Conservation (phyloP, 2,329 filamentous ascomycete species). For the Myriosclerotinia curreyana region DNA sequence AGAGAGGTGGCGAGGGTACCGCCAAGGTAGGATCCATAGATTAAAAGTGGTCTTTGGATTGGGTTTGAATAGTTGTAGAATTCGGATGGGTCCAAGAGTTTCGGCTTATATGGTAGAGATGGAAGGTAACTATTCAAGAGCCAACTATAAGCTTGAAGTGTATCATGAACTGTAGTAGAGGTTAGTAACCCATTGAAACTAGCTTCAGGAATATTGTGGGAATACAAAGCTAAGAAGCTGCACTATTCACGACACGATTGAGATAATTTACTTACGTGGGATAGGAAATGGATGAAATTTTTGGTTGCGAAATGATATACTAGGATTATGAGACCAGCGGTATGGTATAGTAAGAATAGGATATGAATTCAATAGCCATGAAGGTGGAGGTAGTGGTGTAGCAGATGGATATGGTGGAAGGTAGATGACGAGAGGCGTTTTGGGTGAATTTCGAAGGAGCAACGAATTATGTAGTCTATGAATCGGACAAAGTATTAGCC, state of each 20-base stretch:
- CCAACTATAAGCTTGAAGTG: constrained; percentile 48
- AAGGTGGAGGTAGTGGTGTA: constrained; percentile 44
- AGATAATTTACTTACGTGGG: constrained; percentile 21
- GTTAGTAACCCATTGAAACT: constrained; percentile 20
- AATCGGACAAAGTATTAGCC: constrained; percentile 26
- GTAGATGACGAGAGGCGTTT: constrained; percentile 52
- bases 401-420: constrained; percentile 49
- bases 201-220: not conserved
- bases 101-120: constrained; percentile 17
- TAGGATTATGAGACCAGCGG: constrained; percentile 47
- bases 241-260: no score
- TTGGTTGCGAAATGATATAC: constrained; percentile 2
- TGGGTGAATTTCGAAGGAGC: constrained; percentile 32
- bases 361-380: constrained; percentile 14
- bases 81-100: not conserved
- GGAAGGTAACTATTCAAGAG: constrained; percentile 29
- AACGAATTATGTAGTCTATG: constrained; percentile 33
- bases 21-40: constrained; percentile 58
- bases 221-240: not conserved
- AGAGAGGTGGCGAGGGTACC: constrained; percentile 56
- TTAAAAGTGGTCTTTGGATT: constrained; percentile 39
- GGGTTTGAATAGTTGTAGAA: constrained; percentile 14
- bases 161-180: constrained; percentile 58
- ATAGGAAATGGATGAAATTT: constrained; percentile 14
- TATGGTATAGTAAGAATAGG: constrained; percentile 58